phyloP scores from a whole-genome alignment of 2,329 filamentous ascomycete genomes.

The Fusarium redolens region DNA sequence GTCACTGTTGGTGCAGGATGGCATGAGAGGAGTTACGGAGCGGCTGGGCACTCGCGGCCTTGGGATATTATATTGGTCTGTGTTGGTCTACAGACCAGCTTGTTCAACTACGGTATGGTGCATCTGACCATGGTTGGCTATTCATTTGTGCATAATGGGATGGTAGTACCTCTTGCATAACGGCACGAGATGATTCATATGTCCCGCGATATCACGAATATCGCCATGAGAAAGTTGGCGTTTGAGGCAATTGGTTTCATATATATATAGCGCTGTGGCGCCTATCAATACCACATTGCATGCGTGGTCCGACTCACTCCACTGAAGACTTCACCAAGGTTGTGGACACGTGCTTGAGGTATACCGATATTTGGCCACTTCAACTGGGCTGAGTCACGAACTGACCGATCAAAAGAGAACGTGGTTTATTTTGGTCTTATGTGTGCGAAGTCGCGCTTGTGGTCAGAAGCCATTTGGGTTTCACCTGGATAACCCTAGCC shows the following conservation, averaged over 20 bases:
- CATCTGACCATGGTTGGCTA: conserved; percentile 17
- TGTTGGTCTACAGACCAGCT: conserved; percentile 4
- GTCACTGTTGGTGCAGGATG: neutral
- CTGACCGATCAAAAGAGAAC: neutral
- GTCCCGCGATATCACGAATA: conserved; percentile 14
- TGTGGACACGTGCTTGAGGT: neutral
- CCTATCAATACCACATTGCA: conserved; percentile 12
- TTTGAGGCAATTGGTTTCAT: conserved; percentile 11
- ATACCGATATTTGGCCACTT: neutral
- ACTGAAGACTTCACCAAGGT: neutral
- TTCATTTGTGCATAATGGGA: conserved; percentile 24
- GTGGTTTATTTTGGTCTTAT: conserved; percentile 6
- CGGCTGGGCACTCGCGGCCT: neutral
- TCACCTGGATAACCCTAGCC: neutral
- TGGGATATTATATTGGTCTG: neutral
- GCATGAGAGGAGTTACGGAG: neutral
- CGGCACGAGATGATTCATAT: conserved; percentile 23
- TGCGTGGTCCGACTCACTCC: neutral
- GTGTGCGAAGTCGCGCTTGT: neutral
- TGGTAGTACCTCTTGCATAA: conserved; percentile 29
- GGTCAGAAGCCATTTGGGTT: neutral
- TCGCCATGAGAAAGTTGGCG: conserved; percentile 29
- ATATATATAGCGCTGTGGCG: conserved; percentile 19
- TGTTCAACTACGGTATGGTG: conserved; percentile 16
- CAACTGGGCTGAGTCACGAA: neutral